These are phyloP conservation scores for Rugosomyces carneus DNA, from an alignment of 1,284 basidiomycete genomes.

Conservation along the genomic window DNA sequence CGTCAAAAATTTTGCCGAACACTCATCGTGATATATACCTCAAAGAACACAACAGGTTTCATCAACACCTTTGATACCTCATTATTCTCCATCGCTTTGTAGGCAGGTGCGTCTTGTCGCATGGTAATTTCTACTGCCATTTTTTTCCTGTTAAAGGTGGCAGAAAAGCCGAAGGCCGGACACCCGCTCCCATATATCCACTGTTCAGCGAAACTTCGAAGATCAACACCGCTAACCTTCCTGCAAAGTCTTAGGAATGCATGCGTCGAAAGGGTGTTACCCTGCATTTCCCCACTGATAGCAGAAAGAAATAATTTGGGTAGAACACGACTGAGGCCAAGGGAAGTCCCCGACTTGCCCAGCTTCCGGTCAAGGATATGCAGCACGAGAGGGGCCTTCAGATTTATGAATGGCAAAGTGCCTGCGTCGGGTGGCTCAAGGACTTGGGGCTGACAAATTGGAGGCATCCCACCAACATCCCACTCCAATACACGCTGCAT, in stretches of 20 bases:
- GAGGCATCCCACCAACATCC: slow-evolving; percentile 88
- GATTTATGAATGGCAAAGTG: slow-evolving; percentile 82
- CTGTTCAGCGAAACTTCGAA: slow-evolving; percentile 89
- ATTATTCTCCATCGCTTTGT: slow-evolving; percentile 59
- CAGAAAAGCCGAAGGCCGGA: slow-evolving; percentile 85
- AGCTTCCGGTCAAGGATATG: slow-evolving; percentile 94
- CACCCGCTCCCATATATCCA: slow-evolving; percentile 99
- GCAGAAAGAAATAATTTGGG: slow-evolving; percentile 95
- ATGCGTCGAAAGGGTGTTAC: slow-evolving; percentile 85
- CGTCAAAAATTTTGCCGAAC: slow-evolving; percentile 5
- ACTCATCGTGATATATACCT: slow-evolving; percentile 38
- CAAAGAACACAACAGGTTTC: slow-evolving; percentile 85
- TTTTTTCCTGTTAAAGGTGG: slow-evolving; percentile 95
- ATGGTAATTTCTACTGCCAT: slow-evolving; percentile 97
- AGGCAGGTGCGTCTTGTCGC: slow-evolving; percentile 82
- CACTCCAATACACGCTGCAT: slow-evolving; percentile 89
- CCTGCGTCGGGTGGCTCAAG: slow-evolving; percentile 79
- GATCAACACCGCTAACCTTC: slow-evolving; percentile 90
- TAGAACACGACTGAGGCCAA: slow-evolving; percentile 90
- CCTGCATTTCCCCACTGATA: slow-evolving; percentile 84
- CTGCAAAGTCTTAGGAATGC: slow-evolving; percentile 89
- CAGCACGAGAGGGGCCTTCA: slow-evolving; percentile 92
- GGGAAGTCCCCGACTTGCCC: slow-evolving; percentile 91
- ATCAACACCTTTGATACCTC: slow-evolving; percentile 62
- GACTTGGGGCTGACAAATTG: slow-evolving; percentile 87